These are phyloP conservation scores for Pichia kluyveri DNA, from an alignment of 805 yeast genomes.

Conservation along the genomic window DNA sequence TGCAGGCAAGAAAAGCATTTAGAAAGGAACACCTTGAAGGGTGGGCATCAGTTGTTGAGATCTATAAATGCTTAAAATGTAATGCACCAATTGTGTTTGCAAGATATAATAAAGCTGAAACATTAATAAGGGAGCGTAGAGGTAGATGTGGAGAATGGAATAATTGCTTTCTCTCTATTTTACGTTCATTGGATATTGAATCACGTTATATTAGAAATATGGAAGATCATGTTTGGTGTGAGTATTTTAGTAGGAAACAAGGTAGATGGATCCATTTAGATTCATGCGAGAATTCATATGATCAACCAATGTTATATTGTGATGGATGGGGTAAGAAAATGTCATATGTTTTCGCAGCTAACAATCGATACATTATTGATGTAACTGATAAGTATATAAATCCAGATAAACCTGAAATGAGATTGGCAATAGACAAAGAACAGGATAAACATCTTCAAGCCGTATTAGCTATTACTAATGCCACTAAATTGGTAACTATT, in stretches of 20 bases:
- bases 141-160: constrained; percentile 98
- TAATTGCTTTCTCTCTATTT: constrained; percentile 63
- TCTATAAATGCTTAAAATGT: constrained; percentile 54
- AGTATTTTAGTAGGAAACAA: constrained; percentile 55
- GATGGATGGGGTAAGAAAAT: constrained; percentile 90
- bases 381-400: constrained; percentile 61
- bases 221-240: constrained; percentile 97
- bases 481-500: not conserved
- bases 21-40: constrained; percentile 36
- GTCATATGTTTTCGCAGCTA: constrained; percentile 77
- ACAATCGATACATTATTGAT: constrained; percentile 54
- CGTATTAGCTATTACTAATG: constrained; percentile 30
- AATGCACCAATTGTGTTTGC: constrained; percentile 48
- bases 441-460: constrained; percentile 30
- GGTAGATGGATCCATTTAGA: constrained; percentile 83
- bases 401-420: constrained; percentile 21
- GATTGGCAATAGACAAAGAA: constrained; percentile 39
- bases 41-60: constrained; percentile 51
- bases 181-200: constrained; percentile 56
- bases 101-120: constrained; percentile 60
- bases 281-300: constrained; percentile 79
- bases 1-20: constrained; percentile 29
- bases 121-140: constrained; percentile 46
- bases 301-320: constrained; percentile 69
- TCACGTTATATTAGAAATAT: constrained; percentile 76